Conservation (phyloP, 83 land plant genomes). For the Picea abies region DNA sequence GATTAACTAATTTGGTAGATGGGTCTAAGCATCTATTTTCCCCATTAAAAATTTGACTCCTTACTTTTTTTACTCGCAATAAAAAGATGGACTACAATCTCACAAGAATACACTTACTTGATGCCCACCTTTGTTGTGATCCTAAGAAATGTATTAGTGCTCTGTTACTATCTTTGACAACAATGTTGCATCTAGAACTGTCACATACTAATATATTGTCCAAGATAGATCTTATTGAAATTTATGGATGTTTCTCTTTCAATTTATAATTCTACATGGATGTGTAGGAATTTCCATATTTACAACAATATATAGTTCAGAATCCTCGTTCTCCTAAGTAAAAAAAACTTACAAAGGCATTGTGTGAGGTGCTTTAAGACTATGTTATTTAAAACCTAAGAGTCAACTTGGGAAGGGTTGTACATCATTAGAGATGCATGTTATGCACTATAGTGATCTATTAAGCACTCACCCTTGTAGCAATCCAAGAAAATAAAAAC, state of each 20-base stretch:
- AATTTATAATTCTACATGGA: conserved; percentile 96
- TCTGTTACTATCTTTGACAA: conserved; percentile 65
- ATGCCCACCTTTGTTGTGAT: conserved; percentile 85
- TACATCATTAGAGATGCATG: no score
- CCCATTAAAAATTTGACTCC: no score
- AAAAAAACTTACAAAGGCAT: conserved; percentile 90
- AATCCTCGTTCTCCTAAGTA: conserved; percentile 90
- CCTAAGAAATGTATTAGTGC: conserved; percentile 93
- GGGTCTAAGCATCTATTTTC: conserved; percentile 10
- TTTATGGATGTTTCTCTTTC: conserved; percentile 90
- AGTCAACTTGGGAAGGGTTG: no score
- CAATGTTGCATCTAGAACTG: conserved; percentile 89
- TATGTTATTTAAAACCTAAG: conserved; percentile 6
- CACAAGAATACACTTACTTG: conserved; percentile 89
- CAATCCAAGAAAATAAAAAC: no score
- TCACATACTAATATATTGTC: conserved; percentile 96
- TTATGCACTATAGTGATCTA: no score
- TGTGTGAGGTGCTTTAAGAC: conserved; percentile 88
- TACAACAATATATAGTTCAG: conserved; percentile 72
- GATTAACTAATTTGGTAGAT: no score
- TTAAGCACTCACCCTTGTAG: no score
- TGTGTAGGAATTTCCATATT: conserved; percentile 88
- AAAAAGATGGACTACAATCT: conserved; percentile 14
- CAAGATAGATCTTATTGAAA: conserved; percentile 93
- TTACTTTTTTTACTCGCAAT: no score